Conservation (phyloP, 2,329 filamentous ascomycete genomes). For the Cryphonectria carpinicola region DNA sequence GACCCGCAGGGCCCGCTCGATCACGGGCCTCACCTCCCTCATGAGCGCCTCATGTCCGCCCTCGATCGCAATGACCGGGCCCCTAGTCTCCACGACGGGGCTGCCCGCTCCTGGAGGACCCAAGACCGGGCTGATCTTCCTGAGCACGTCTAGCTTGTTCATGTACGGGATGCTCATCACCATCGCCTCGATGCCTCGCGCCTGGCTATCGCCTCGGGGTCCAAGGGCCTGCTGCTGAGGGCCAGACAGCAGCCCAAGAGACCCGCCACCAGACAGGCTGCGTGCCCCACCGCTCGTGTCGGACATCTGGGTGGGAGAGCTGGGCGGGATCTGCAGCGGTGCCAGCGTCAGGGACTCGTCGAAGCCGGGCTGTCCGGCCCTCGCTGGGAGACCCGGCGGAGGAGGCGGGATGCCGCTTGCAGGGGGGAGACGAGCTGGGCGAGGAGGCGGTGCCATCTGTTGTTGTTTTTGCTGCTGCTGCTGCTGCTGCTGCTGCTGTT, state of each 20-base stretch:
- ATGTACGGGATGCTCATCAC: constrained; percentile 76
- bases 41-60: constrained; percentile 63
- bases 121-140: constrained; percentile 74
- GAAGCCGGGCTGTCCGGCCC: constrained; percentile 48
- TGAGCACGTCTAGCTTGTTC: constrained; percentile 77
- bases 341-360: constrained; percentile 59
- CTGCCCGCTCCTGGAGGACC: constrained; percentile 39
- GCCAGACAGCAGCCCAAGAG: constrained; percentile 22
- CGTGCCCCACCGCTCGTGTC: constrained; percentile 35
- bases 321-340: constrained; percentile 51
- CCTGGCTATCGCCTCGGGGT: constrained; percentile 36
- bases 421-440: constrained; percentile 44
- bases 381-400: constrained; percentile 34
- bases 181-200: constrained; percentile 65
- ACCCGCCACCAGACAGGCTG: constrained; percentile 20
- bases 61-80: constrained; percentile 82
- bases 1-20: constrained; percentile 64
- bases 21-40: constrained; percentile 62
- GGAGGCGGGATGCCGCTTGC: constrained; percentile 37
- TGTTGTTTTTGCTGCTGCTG: constrained; percentile 13
- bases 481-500: constrained; percentile 1
- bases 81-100: constrained; percentile 56
- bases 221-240: constrained; percentile 14
- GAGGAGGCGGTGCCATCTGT: constrained; percentile 58
- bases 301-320: constrained; percentile 32